These are phyloP conservation scores for Solanum megistacrolobum DNA, from an alignment of 257 asterid species.

Conservation along the genomic window DNA sequence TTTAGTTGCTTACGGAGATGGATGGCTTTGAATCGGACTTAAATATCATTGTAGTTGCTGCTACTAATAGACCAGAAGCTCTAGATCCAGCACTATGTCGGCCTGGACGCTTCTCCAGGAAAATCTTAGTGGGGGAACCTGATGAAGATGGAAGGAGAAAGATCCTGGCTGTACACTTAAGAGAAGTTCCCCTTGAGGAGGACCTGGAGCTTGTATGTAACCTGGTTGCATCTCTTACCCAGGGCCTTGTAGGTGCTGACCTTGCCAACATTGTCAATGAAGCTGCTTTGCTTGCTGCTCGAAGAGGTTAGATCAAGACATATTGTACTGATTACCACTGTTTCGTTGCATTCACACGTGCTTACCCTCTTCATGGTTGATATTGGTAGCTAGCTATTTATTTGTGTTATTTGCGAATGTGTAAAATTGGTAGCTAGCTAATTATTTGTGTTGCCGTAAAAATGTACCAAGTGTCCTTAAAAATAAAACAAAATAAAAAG, in stretches of 20 bases:
- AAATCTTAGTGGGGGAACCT: constrained; percentile 92
- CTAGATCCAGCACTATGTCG: constrained; percentile 93
- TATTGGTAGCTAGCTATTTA: not conserved
- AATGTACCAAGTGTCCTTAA: not conserved
- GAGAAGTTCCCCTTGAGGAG: constrained; percentile 90
- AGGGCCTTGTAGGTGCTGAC: constrained; percentile 90
- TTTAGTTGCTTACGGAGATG: constrained; percentile 97
- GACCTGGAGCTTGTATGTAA: constrained; percentile 58
- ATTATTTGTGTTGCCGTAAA: not conserved
- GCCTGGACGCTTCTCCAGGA: constrained; percentile 96
- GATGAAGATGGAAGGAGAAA: constrained; percentile 87
- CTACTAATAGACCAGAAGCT: constrained; percentile 96
- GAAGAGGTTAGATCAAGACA: constrained; percentile 58
- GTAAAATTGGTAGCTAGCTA: not conserved
- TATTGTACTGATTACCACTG: not conserved
- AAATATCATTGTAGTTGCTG: constrained; percentile 80
- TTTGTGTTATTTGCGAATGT: not conserved
- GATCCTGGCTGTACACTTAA: constrained; percentile 80
- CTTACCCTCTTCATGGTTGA: not conserved
- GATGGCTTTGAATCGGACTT: constrained; percentile 78
- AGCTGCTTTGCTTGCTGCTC: constrained; percentile 92
- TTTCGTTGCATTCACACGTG: not conserved
- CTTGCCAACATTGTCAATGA: constrained; percentile 93
- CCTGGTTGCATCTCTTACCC: constrained; percentile 85
- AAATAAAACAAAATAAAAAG: not conserved